Evolutionary conservation across 495 filamentous ascomycete species (phyloP), one percentile per base, ranked within the genome.

Genomic region (Parathielavia hyrcaniae): DNA sequence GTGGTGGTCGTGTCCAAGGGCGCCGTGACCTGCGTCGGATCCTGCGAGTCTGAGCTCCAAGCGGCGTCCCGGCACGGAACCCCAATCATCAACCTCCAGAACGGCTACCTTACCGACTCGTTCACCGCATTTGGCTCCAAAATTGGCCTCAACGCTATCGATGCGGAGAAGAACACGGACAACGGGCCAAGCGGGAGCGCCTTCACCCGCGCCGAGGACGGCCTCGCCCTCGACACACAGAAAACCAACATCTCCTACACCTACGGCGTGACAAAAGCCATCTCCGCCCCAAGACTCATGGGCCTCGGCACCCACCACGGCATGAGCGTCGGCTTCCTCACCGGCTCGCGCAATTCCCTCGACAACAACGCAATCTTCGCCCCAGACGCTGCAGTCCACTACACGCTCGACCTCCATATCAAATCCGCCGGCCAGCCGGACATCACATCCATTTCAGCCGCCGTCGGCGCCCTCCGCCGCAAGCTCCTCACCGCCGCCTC

Each of bases 91-190:
- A 6, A 61, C 7, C 77, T 86, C 23, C 50, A 72, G 52, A 76
- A 85, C 56, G 83, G 83, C 17, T 74, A 83, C 62, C 65, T 85
- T 4, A 75, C 77, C 8, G 76, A 73, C 6, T 78, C 82, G 0
- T 75, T 83, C 58, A 83, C 79, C 3, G 77, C 78, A 12, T 76
- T 83, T 35, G 77, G 76, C 13, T 73, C 73, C 26, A 66, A 65
- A 22, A 66, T 86, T 2, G 84, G 84, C 2, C 69, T 86, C 10
- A 73, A 71, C 32, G 82, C 76, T n/a, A 84, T 87, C 46, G 73
- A 75, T 34, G 71, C 71, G 5, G 83, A 85, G 59, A 17, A 38
- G 4, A 62, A 57, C 43, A 85, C 82, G 0, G 73, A 76, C 50
- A 77, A 79, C 53, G 75, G 76, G 8, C 64, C 64, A 4, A 63